Base-by-base conservation (phyloP, 2,329 filamentous ascomycete species). In the Apiospora malaysiana region DNA sequence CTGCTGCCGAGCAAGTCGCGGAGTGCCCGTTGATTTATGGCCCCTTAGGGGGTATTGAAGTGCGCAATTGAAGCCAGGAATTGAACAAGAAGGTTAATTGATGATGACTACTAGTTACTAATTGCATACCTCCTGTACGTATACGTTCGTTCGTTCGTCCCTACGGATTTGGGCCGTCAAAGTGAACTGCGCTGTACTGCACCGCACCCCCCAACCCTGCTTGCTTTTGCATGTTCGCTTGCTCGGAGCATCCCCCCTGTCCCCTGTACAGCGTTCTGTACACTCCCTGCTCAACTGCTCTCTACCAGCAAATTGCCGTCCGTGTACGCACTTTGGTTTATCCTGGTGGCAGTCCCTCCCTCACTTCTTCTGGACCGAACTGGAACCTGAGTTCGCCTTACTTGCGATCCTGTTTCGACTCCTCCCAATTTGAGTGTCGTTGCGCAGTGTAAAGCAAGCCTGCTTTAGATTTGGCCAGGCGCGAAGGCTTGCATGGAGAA, bases 171-270 rank as follows among this genome's bases (percentile, higher is more conserved):
- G 49, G 27, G 51, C 21, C 56, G 56, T n/a, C 27, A 7, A 40
- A 40, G 56, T 40, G 56, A 63, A 63, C 56, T 37, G 32, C 56
- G 21, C 18, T 18, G 45, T 47, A 47, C 45, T 45, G 47, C 49
- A 27, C 14, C 25, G 49, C 49, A 32, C 45, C 18, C 12, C 32
- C 56, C 56, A 63, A 40, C 56, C 56, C 56, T 63, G 56, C 32
- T 63, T 63, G 56, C 56, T 63, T 63, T 63, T 63, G 32, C 56
- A 40, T 63, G 56, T 63, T 63, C 56, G 32, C 56, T 63, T 40
- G 32, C 56, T 40, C 32, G 56, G 56, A 63, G 56, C 27, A 32
- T n/a, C 56, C 56, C 51, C 51, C 51, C 51, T 59, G 51, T 37
- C 32, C 56, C 47, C 18, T 59, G 51, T n/a, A 6, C 27, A n/a